phyloP scores from a whole-genome alignment of 345 rosid species.

The Lagerstroemia speciosa region DNA sequence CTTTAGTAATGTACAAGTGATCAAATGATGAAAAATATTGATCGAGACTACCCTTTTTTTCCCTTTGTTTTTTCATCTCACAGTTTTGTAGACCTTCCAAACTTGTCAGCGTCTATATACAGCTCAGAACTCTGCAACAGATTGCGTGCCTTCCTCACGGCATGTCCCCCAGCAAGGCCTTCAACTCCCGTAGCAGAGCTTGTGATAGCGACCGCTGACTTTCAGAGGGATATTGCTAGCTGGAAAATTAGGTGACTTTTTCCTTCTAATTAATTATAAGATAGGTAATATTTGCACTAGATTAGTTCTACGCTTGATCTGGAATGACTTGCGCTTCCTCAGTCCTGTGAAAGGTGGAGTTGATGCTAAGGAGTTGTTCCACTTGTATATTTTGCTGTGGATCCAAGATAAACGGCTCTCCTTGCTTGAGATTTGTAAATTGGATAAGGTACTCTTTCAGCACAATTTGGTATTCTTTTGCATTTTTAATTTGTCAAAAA shows the following conservation, averaged over 20 bases:
- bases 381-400: slow-evolving; percentile 87
- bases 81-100: slow-evolving; percentile 92
- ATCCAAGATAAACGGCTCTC: slow-evolving; percentile 85
- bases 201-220: slow-evolving; percentile 85
- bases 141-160: slow-evolving; percentile 74
- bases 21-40: not conserved
- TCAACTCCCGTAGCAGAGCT: slow-evolving; percentile 86
- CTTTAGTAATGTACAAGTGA: not conserved
- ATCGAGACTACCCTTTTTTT: not conserved
- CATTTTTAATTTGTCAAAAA: not conserved
- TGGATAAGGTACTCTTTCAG: slow-evolving; percentile 63
- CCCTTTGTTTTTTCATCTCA: slow-evolving; percentile 17
- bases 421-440: slow-evolving; percentile 78
- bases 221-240: slow-evolving; percentile 79
- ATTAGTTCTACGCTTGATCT: not conserved
- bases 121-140: slow-evolving; percentile 86
- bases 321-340: slow-evolving; percentile 8
- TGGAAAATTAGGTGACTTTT: slow-evolving; percentile 65
- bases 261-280: not conserved
- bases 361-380: slow-evolving; percentile 91
- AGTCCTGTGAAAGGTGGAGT: slow-evolving; percentile 94
- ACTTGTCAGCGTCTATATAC: slow-evolving; percentile 77
- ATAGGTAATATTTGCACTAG: not conserved
- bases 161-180: slow-evolving; percentile 95
- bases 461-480: not conserved